Base-by-base conservation (phyloP, 2,329 filamentous ascomycete genomes). In the Ilyonectria robusta region DNA sequence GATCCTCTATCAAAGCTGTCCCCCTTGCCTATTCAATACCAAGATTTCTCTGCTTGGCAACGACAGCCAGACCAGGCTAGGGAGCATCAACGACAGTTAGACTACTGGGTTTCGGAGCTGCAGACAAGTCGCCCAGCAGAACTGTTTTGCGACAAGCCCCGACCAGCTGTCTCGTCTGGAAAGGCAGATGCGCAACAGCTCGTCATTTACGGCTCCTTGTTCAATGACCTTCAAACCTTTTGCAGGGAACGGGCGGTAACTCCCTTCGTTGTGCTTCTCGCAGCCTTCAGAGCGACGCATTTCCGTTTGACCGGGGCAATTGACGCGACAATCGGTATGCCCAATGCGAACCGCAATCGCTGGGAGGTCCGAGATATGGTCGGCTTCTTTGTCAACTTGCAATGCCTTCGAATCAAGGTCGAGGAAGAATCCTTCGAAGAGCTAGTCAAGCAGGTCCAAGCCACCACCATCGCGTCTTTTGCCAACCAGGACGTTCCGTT, bases 401-500 rank as follows among this genome's bases (percentile, higher is more conserved):
- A 75, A 47, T 75, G 73, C 15, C 50, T 76, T 4, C 60, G 74
- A 2, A 60, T 73, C 35, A 57, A 53, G n/a, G 10, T 74, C 2
- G 68, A 70, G 19, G 66, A 65, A 1, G 60, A 62, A 9, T 54
- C 66, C 0, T 76, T 77, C 19, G 59, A 69, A 1, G 47, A 65
- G 0, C 53, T 78, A 0, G 70, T 75, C 4, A 57, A 50, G 2
- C 70, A 75, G 9, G 71, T 71, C 3, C 62, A 67, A 0, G 21
- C 26, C 3, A 72, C 68, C 0, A 57, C 59, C 1, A 42, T 47
- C 6, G 62, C 57, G 0, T 58, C 72, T 0, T 70, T 73, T 15
- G 67, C 59, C 6, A 76, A 75, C 10, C 75, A 77, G 33, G 70
- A 74, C 15, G 68, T 74, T 5, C 70, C 76, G 1, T 76, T 75